phyloP scores from a whole-genome alignment of 2,329 filamentous ascomycete species.

The Graphiopsis chlorocephala region DNA sequence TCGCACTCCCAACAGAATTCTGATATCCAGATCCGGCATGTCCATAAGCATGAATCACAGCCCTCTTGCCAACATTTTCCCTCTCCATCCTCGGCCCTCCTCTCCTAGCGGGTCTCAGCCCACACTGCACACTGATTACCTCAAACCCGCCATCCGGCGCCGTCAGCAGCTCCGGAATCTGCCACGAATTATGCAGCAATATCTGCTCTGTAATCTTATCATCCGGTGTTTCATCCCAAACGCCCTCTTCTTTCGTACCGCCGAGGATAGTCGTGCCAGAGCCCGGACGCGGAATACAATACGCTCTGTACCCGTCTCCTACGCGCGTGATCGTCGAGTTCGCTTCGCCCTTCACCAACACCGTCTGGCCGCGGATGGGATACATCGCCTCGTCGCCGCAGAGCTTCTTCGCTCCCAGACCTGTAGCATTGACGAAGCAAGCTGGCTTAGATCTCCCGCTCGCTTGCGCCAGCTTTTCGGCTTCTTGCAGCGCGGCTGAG shows the following conservation, averaged over 20 bases:
- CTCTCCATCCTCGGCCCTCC: slow-evolving; percentile 44
- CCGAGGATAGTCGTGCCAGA: slow-evolving; percentile 44
- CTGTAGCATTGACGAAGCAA: slow-evolving; percentile 44
- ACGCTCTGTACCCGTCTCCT: slow-evolving; percentile 33
- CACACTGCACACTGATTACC: slow-evolving; percentile 43
- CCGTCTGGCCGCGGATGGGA: slow-evolving; percentile 47
- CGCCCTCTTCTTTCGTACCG: slow-evolving; percentile 42
- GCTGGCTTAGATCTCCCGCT: slow-evolving; percentile 19
- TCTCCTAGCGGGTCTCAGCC: slow-evolving; percentile 44
- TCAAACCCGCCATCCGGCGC: slow-evolving; percentile 40
- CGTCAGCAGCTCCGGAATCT: slow-evolving; percentile 38
- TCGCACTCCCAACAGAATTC: slow-evolving; percentile 32
- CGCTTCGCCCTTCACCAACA: slow-evolving; percentile 45
- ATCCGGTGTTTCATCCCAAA: slow-evolving; percentile 36
- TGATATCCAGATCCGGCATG: slow-evolving; percentile 47
- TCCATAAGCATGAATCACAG: slow-evolving; percentile 48
- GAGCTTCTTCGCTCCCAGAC: slow-evolving; percentile 40
- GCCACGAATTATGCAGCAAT: slow-evolving; percentile 34
- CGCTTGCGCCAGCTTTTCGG: slow-evolving; percentile 23
- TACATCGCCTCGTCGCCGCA: slow-evolving; percentile 37
- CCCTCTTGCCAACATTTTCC: slow-evolving; percentile 34
- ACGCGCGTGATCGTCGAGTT: slow-evolving; percentile 29
- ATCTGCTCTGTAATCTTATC: slow-evolving; percentile 36
- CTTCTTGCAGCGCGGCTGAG: slow-evolving; percentile 28
- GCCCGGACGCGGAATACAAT: slow-evolving; percentile 44